A percentile compares a stretch with the other conserved stretches of the same genome.
Conservation (phyloP, 2,329 filamentous ascomycete genomes). For the Colletotrichum orbiculare region DNA sequence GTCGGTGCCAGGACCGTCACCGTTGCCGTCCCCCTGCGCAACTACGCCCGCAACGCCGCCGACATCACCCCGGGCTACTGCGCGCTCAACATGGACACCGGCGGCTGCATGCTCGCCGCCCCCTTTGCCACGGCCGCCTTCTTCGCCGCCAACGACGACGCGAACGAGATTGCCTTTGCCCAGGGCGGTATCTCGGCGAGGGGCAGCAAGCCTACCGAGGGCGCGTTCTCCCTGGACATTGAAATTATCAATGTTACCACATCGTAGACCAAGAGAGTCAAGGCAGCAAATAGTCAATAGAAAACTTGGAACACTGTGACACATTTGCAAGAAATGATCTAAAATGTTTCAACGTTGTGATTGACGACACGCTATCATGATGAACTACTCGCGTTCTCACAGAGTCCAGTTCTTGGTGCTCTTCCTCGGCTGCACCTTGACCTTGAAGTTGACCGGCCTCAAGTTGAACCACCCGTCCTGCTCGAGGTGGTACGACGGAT, state of each 20-base stretch:
- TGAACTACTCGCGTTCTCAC: background rate
- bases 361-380: too few species aligned
- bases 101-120: conserved; percentile 26
- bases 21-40: conserved; percentile 30
- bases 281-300: background rate
- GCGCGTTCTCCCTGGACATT: background rate
- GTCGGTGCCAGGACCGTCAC: conserved; percentile 14
- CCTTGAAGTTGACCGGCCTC: conserved; percentile 57
- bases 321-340: background rate
- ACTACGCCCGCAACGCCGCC: conserved; percentile 31
- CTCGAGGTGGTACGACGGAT: conserved; percentile 52
- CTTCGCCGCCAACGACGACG: conserved; percentile 21
- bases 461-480: conserved; percentile 66
- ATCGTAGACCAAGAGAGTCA: background rate
- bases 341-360: background rate
- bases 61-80: conserved; percentile 10
- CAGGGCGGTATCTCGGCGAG: conserved; percentile 21
- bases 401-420: conserved; percentile 1
- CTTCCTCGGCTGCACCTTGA: conserved; percentile 53
- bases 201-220: conserved; percentile 11
- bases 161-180: conserved; percentile 21
- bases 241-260: too few species aligned
- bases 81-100: conserved; percentile 19
- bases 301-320: background rate
- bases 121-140: conserved; percentile 24